Percentiles rank a stretch among this genome's conserved stretches.
These are phyloP conservation scores for Nakaseomyces bracarensis DNA, from an alignment of 1,139 yeast species.

Conservation along the genomic window DNA sequence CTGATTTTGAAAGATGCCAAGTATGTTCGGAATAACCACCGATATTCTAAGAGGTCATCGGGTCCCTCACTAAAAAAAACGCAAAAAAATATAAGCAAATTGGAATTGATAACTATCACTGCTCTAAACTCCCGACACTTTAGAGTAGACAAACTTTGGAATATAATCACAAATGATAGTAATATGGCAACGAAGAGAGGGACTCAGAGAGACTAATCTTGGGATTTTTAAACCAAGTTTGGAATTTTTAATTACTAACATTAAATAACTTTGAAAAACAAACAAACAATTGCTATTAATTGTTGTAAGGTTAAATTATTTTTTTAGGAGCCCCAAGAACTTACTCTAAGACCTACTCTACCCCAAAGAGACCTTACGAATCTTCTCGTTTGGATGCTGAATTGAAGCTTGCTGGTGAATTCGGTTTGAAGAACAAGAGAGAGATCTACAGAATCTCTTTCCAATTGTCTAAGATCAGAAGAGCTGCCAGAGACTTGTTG, in stretches of 20 bases:
- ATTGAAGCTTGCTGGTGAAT: slow-evolving; percentile 98
- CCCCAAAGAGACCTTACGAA: slow-evolving; percentile 97
- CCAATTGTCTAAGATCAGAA: slow-evolving; percentile 99
- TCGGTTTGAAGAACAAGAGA: slow-evolving; percentile 99
- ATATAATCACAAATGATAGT: too few species aligned
- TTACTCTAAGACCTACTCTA: slow-evolving; percentile 98
- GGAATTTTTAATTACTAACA: background rate
- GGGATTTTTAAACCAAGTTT: too few species aligned
- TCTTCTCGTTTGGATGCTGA: slow-evolving; percentile 99
- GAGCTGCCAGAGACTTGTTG: slow-evolving; percentile 99
- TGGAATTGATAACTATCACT: slow-evolving; percentile 20
- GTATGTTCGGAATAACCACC: background rate
- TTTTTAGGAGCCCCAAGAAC: slow-evolving; percentile 88
- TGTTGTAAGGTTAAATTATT: slow-evolving; percentile 4
- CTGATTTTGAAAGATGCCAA: slow-evolving; percentile 5
- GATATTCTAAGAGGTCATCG: background rate
- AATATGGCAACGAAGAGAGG: too few species aligned
- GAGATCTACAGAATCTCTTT: slow-evolving; percentile 62
- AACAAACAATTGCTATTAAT: background rate
- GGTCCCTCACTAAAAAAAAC: background rate
- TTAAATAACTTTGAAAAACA: too few species aligned
- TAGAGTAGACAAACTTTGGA: slow-evolving; percentile 34
- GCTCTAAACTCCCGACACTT: slow-evolving; percentile 83
- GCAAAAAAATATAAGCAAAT: too few species aligned
- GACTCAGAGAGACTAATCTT: too few species aligned